phyloP scores from a whole-genome alignment of 139 green algal genomes.

The Coelastrella sp. region DNA sequence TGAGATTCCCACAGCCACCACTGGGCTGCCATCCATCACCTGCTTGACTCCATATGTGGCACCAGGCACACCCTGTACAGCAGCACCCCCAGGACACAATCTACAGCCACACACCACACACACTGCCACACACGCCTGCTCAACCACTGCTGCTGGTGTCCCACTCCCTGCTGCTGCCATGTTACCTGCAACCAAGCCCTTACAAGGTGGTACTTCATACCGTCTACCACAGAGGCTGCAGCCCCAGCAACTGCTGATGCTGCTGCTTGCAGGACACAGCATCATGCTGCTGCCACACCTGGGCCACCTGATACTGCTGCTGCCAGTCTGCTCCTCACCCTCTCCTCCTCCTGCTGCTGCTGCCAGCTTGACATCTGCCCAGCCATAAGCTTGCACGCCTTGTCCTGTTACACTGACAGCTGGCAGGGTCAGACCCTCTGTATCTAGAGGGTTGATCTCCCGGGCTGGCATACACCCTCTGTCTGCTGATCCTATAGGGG shows the following conservation, averaged over 20 bases:
- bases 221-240: slow-evolving; percentile 37
- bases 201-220: slow-evolving; percentile 1
- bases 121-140: not conserved
- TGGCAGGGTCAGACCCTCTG: not conserved
- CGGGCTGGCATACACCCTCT: not conserved
- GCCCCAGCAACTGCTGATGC: not conserved
- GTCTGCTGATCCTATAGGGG: not conserved
- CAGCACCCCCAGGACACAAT: not conserved
- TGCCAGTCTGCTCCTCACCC: not conserved
- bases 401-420: not conserved
- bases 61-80: not conserved
- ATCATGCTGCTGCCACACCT: slow-evolving; percentile 17
- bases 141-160: not conserved
- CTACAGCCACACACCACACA: slow-evolving; percentile 36
- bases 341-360: not conserved
- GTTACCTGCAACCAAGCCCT: not conserved
- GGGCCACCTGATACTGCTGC: not conserved
- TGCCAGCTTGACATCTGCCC: not conserved
- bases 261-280: slow-evolving; percentile 7
- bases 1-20: slow-evolving; percentile 14
- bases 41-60: not conserved
- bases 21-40: slow-evolving; percentile 22
- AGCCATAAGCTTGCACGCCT: not conserved
- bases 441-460: slow-evolving; percentile 34
- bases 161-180: slow-evolving; percentile 25